phyloP scores from a whole-genome alignment of 2,329 filamentous ascomycete species.

The Lecanicillium sp. region DNA sequence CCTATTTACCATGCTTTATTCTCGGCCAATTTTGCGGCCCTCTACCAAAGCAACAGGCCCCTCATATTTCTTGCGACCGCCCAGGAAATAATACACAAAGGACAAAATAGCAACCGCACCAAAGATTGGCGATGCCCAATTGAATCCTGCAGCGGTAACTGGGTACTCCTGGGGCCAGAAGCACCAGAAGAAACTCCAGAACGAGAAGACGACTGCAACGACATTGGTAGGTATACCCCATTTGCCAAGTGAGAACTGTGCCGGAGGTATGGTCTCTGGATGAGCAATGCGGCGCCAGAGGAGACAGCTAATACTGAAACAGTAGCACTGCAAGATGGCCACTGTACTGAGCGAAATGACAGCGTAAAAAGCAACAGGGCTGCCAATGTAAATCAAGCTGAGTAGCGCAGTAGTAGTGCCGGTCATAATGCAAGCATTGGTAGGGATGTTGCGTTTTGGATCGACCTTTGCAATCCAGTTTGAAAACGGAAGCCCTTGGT shows the following conservation, averaged over 20 bases:
- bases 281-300: constrained; percentile 8
- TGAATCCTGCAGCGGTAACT: constrained; percentile 8
- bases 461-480: constrained; percentile 7
- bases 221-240: constrained; percentile 8
- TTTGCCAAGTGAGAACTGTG: constrained; percentile 8
- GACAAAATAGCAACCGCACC: constrained; percentile 3
- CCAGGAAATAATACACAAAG: constrained; percentile 6
- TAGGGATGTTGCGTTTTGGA: constrained; percentile 4
- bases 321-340: constrained; percentile 11
- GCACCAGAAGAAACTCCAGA: constrained; percentile 11
- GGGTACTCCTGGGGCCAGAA: constrained; percentile 11
- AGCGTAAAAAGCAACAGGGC: constrained; percentile 11
- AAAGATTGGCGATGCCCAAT: constrained; percentile 9
- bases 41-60: constrained; percentile 8
- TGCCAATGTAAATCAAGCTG: constrained; percentile 10
- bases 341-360: constrained; percentile 9
- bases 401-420: constrained; percentile 6
- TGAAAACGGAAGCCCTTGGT: constrained; percentile 5
- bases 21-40: constrained; percentile 2
- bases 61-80: constrained; percentile 6
- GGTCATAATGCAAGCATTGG: constrained; percentile 9
- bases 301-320: constrained; percentile 10
- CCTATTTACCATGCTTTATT: no score
- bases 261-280: constrained; percentile 9
- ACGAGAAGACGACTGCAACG: constrained; percentile 3